Base-by-base conservation (phyloP, 225 moss, liverwort and hornwort species). In the Rhytidiadelphus loreus region DNA sequence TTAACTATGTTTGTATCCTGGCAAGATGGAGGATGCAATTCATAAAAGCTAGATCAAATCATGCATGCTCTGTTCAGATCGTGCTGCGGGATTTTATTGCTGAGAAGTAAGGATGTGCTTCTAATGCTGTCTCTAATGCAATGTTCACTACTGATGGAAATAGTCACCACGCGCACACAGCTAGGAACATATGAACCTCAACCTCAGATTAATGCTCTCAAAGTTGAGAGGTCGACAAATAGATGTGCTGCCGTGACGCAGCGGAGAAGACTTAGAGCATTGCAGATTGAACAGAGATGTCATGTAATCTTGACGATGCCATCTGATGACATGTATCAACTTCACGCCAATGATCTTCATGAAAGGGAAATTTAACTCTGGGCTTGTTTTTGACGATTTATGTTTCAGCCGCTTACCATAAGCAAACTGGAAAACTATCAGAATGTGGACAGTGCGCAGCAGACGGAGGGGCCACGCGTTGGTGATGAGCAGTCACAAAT, bases 401-500 rank as follows among this genome's bases (percentile, higher is more conserved):
- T 84, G 61, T 91, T 92, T 89, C 90, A 93, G 93, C 85, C 87
- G 48, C 89, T 88, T 77, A 88, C 41, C 72, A 33, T 46, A 69
- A 89, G 71, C 78, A 61, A 93, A 78, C 65, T 44, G 75, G 85
- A 87, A 77, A 66, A 85, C 86, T 68, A 63, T 78, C 64, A 70
- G 66, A 77, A 32, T 87, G 65, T 82, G 68, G 85, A 91, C 74
- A 86, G 23, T 83, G 61, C 81, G 39, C 90, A 93, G 86, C 93
- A 92, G 70, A 84, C 89, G 50, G 93, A 89, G 87, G 93, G 88
- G 44, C 53, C 85, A 64, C 76, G 53, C 62, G 62, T 85, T 74
- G 88, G 87, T 71, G 91, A 94, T 81, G 86, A 87, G 77, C 91
- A 86, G 61, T 56, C 92, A 90, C 79, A 94, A 93, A 74, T 69